Evolutionary conservation across 2,329 filamentous ascomycete genomes (phyloP), one percentile per base, ranked within the genome.

Genomic region (Metarhizium brunneum): DNA sequence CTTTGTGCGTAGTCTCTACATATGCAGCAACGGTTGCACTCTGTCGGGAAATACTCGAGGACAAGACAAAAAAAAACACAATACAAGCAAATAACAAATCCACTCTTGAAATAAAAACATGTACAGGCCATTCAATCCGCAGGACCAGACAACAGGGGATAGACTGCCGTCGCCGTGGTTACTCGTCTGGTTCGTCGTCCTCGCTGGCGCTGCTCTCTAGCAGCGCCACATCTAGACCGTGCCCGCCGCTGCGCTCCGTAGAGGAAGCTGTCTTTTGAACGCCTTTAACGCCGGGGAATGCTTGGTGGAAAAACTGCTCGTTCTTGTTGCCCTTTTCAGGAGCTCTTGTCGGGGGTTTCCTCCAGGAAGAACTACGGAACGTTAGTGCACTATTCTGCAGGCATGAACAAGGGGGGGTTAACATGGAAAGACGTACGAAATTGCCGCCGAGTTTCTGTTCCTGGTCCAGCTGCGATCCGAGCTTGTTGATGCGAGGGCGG

Each of bases 401-500:
- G 55, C 18, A 30, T 29, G 42, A 18, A 52, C 29, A 25, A 25
- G 20, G 20, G 11, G 52, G 30, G 57, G 38, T 11, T 25, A 25
- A 29, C 53, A 14, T 14, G 32, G 48, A 29, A 42, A 16, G n/a
- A 82, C 85, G 79, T 79, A 90, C 86, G 78, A 88, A 99, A 77
- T 97, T 97, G 65, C 95, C 95, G 62, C 75, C 76, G 66, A 91
- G 65, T 81, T 99, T 99, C 81, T 99, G 94, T 71, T 97, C 94
- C 72, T 96, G 92, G 73, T 99, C 94, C 64, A 97, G 83, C 78
- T 99, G 94, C 69, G 88, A 94, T 73, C 92, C 86, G 68, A 84
- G 77, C 83, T 99, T 99, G 84, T 99, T 99, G 80, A 99, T 99
- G 76, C 95, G 90, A 60, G 95, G 94, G 59, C 94, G 87, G 82